Conservation (phyloP, 176 grass and related monocot species). For the Miscanthus lutarioriparius region DNA sequence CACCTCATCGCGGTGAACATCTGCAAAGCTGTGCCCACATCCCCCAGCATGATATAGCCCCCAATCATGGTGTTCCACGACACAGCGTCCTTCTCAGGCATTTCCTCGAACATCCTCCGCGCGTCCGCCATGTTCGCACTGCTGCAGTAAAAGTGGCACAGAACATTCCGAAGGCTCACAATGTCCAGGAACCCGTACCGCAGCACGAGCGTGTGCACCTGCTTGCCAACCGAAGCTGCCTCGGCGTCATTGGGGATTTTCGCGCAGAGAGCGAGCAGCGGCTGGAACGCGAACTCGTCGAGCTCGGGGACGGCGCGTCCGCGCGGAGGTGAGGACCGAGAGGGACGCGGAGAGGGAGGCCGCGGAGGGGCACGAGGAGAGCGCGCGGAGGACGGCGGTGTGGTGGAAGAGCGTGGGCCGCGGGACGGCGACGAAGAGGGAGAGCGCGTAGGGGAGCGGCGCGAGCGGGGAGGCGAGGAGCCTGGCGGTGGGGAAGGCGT, state of each 20-base stretch:
- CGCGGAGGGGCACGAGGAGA: constrained; percentile 19
- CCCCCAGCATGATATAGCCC: constrained; percentile 30
- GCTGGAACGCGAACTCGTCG: constrained; percentile 61
- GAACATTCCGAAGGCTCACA: constrained; percentile 45
- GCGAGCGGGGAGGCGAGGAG: constrained; percentile 55
- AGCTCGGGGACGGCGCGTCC: constrained; percentile 33
- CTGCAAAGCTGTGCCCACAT: neutral
- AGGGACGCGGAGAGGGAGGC: constrained; percentile 1
- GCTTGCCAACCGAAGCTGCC: constrained; percentile 28
- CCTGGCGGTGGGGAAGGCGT: constrained; percentile 53
- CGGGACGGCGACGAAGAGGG: constrained; percentile 54
- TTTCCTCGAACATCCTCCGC: constrained; percentile 50
- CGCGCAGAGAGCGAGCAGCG: constrained; percentile 53
- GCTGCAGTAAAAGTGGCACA: constrained; percentile 57
- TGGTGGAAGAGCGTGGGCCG: constrained; percentile 54
- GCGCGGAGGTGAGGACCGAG: constrained; percentile 32
- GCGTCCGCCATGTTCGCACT: constrained; percentile 11
- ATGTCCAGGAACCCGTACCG: constrained; percentile 43
- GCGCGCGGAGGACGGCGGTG: constrained; percentile 42
- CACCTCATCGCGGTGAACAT: constrained; percentile 40
- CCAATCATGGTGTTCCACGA: constrained; percentile 62
- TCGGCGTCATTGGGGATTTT: constrained; percentile 1
- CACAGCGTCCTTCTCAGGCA: constrained; percentile 30
- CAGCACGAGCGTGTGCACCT: constrained; percentile 47
- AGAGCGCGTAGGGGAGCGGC: constrained; percentile 46